Conservation (phyloP, 2,329 filamentous ascomycete species). For the Graphilbum sp. region DNA sequence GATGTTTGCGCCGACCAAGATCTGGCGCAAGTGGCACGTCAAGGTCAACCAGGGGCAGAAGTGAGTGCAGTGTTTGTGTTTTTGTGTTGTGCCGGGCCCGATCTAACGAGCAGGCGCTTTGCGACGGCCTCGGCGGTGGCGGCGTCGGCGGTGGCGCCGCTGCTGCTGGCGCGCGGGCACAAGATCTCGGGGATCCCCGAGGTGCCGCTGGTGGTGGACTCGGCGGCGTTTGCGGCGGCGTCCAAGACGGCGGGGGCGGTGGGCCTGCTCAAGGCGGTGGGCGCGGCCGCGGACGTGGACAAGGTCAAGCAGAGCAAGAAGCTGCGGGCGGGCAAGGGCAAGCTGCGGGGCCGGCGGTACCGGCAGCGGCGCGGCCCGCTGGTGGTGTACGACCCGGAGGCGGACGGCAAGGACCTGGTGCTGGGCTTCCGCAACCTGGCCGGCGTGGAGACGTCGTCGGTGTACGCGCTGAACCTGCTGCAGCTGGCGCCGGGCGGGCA, state of each 20-base stretch:
- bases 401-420: constrained; percentile 87
- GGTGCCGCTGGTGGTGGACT: constrained; percentile 93
- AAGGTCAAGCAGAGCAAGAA: constrained; percentile 97
- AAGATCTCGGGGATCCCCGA: constrained; percentile 82
- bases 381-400: constrained; percentile 90
- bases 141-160: constrained; percentile 85
- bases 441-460: constrained; percentile 90
- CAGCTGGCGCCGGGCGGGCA: constrained; percentile 98
- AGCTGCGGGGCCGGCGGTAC: constrained; percentile 91
- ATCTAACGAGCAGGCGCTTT: constrained; percentile 77
- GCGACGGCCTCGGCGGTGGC: constrained; percentile 94
- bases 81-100: neutral
- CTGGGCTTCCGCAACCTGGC: constrained; percentile 97
- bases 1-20: constrained; percentile 99
- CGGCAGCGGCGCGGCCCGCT: constrained; percentile 95
- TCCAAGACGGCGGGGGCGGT: constrained; percentile 82
- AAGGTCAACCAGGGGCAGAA: constrained; percentile 99
- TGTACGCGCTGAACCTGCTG: constrained; percentile 92
- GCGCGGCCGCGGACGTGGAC: constrained; percentile 77
- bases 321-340: constrained; percentile 96
- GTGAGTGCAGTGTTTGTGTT: constrained; percentile 33
- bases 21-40: constrained; percentile 99
- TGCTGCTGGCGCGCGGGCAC: constrained; percentile 95
- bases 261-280: constrained; percentile 75
- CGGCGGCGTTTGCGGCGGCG: constrained; percentile 69